Percentiles rank a stretch among this genome's conserved stretches.
Conservation (phyloP, 352 stramenopile species). For the Phytopythium delawarense region DNA sequence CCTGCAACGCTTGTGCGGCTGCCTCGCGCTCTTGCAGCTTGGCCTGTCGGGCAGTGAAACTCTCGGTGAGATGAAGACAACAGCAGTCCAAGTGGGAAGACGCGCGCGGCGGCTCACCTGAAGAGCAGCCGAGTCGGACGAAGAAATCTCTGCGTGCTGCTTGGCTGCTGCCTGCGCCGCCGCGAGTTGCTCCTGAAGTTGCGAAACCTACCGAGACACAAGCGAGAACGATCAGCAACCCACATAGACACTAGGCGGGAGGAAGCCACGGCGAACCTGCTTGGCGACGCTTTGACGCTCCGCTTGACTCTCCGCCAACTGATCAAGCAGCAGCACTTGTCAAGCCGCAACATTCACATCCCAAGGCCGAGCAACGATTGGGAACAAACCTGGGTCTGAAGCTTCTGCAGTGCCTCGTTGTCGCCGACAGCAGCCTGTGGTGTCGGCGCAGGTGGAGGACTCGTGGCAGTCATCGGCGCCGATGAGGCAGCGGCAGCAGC, state of each 20-base stretch:
- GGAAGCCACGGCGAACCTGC: constrained; percentile 27
- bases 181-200: constrained; percentile 52
- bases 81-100: not conserved
- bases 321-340: not conserved
- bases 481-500: not conserved
- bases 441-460: not conserved
- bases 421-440: constrained; percentile 7
- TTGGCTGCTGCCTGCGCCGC: constrained; percentile 14
- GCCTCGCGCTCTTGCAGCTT: constrained; percentile 38
- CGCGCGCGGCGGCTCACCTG: constrained; percentile 14
- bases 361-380: not conserved
- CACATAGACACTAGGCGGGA: not conserved
- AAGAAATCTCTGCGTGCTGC: constrained; percentile 19
- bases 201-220: constrained; percentile 34
- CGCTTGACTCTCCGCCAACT: constrained; percentile 35
- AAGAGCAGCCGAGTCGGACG: constrained; percentile 37
- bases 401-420: constrained; percentile 33
- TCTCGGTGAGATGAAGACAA: not conserved
- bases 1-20: constrained; percentile 27
- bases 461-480: not conserved
- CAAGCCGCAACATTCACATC: not conserved
- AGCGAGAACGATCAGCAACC: not conserved
- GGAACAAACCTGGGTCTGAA: constrained; percentile 55
- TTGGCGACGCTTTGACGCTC: constrained; percentile 36
- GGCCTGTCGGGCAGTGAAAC: constrained; percentile 12